These are phyloP conservation scores for Anthostomella pinea DNA, from an alignment of 2,329 filamentous ascomycete genomes.

Conservation along the genomic window DNA sequence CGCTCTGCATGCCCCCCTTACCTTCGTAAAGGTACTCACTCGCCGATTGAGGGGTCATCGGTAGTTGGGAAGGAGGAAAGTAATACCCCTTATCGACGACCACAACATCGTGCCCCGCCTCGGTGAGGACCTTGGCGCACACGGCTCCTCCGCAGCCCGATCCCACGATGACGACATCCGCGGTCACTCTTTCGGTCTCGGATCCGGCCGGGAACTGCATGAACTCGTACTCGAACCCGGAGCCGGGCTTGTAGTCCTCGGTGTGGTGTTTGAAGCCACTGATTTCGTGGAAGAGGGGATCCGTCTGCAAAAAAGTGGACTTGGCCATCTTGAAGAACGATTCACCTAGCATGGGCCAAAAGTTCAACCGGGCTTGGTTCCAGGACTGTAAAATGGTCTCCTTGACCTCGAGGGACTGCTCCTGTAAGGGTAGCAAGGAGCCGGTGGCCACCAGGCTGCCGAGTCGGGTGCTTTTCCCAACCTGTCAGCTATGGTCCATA, in stretches of 20 bases:
- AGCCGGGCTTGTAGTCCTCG: constrained; percentile 46
- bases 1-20: constrained; percentile 44
- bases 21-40: constrained; percentile 58
- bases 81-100: constrained; percentile 70
- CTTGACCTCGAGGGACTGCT: constrained; percentile 59
- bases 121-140: constrained; percentile 63
- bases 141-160: constrained; percentile 71
- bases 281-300: constrained; percentile 51
- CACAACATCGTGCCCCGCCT: constrained; percentile 50
- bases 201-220: constrained; percentile 50
- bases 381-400: constrained; percentile 62
- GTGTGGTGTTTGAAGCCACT: constrained; percentile 58
- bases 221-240: constrained; percentile 57
- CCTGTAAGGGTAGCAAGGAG: constrained; percentile 58
- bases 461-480: constrained; percentile 50
- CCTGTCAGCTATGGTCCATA: constrained; percentile 10
- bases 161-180: constrained; percentile 72
- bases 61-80: constrained; percentile 60
- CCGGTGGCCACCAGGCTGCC: constrained; percentile 67
- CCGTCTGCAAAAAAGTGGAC: constrained; percentile 53
- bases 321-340: constrained; percentile 25
- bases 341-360: constrained; percentile 50
- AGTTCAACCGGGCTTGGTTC: constrained; percentile 53
- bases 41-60: constrained; percentile 56
- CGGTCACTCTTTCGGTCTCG: constrained; percentile 60